phyloP scores from a whole-genome alignment of 2,329 filamentous ascomycete genomes.

The Sporothrix mexicana region DNA sequence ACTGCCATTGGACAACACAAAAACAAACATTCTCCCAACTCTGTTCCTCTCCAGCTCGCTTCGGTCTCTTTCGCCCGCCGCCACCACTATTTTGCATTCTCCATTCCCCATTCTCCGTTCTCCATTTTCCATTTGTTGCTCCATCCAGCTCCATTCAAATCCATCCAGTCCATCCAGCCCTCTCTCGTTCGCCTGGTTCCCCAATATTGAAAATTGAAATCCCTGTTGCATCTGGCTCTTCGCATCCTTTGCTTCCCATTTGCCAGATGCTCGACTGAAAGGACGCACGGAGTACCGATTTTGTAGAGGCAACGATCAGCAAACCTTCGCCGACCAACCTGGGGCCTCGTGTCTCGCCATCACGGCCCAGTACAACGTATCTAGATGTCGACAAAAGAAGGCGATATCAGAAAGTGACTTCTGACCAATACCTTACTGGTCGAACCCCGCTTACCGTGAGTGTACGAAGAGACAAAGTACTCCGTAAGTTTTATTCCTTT shows the following conservation, averaged over 20 bases:
- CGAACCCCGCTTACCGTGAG: too few species aligned
- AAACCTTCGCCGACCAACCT: constrained; percentile 10
- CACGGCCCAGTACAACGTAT: neutral
- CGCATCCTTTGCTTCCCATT: constrained; percentile 26
- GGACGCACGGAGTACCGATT: neutral
- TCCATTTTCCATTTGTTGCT: too few species aligned
- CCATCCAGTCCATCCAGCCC: neutral
- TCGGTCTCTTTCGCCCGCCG: too few species aligned
- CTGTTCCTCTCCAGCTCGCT: too few species aligned
- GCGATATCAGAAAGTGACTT: neutral
- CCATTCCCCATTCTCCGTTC: too few species aligned
- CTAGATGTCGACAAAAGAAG: neutral
- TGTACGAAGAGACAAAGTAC: neutral
- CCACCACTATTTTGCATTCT: too few species aligned
- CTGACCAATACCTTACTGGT: neutral
- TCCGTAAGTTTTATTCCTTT: constrained; percentile 15
- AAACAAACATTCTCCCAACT: too few species aligned
- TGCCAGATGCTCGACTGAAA: neutral
- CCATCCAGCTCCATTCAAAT: too few species aligned
- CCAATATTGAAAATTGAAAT: constrained; percentile 15
- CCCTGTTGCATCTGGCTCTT: constrained; percentile 2
- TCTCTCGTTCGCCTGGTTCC: neutral
- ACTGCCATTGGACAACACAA: constrained; percentile 6
- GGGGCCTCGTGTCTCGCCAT: constrained; percentile 9
- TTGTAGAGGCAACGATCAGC: constrained; percentile 18